Evolutionary conservation across 2,329 filamentous ascomycete genomes (phyloP), one percentile per base, ranked within the genome.

Genomic region (Nemania sp.): DNA sequence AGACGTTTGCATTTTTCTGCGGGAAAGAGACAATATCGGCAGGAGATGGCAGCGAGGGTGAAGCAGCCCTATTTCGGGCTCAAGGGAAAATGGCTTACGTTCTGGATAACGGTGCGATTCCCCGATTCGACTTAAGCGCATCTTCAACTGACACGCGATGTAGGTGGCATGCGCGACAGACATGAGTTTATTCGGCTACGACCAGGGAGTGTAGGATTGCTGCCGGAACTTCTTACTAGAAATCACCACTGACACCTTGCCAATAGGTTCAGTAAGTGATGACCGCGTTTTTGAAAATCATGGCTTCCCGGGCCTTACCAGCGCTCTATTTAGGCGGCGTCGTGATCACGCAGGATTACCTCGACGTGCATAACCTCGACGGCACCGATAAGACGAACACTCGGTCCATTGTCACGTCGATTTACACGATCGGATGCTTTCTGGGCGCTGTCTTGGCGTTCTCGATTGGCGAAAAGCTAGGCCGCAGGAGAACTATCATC

Each of bases 281-380:
- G 19, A n/a, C 4, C 14, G 7, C 14, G 3, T 15, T 17, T 2
- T 36, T 6, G 20, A 28, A 14, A 15, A 20, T 7, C 6, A 5
- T 22, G 11, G 11, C 23, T 24, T 37, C 17, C 12, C 2, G 1
- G 17, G 6, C 6, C 37, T 48, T 15, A 46, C 14, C 19, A 14
- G 17, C 22, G 17, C 14, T 20, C 41, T n/a, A n/a, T n/a, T n/a
- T 23, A 62, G 65, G 64, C 23, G 80, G 80, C 47, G 79, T 82
- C 6, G 73, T 82, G 23, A 76, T 83, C 12, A 81, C 79, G 0
- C 66, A 74, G 11, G 73, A 82, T 59, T 82, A 81, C 47, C 73
- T 82, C 3, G 67, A 77, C 31, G 68, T 74, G 1, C 74, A 79
- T 34, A 63, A 76, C 44, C 70, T 82, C 0, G 69, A 68, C 22